These are phyloP conservation scores for Linum tenue DNA, from an alignment of 345 rosid genomes.

Conservation along the genomic window DNA sequence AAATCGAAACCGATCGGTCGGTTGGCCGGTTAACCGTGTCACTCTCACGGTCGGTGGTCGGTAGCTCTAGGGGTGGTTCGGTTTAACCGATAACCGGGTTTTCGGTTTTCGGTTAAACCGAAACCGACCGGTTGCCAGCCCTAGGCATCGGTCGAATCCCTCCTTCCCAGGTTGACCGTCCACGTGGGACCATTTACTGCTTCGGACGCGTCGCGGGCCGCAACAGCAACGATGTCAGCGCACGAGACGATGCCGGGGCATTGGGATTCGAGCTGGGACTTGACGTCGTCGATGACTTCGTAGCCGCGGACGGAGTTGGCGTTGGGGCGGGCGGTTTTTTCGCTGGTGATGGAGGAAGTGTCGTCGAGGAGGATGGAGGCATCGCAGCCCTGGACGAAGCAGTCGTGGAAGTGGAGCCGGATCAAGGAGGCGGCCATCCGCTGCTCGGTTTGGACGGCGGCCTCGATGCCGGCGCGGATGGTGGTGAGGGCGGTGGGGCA, in stretches of 20 bases:
- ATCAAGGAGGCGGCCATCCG: constrained; percentile 47
- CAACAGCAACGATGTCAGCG: constrained; percentile 5
- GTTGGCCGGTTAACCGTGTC: no score
- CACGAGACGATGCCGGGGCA: constrained; percentile 11
- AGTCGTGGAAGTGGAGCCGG: no score
- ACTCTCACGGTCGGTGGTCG: no score
- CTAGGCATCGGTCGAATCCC: neutral
- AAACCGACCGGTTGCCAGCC: no score
- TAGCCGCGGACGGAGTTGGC: neutral
- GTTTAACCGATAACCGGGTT: no score
- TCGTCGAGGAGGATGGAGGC: neutral
- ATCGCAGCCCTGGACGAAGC: constrained; percentile 33
- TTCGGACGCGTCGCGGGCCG: neutral
- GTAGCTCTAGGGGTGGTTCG: no score
- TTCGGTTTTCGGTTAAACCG: no score
- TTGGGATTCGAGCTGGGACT: neutral
- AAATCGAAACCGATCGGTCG: no score
- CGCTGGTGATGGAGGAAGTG: neutral
- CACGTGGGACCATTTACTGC: neutral
- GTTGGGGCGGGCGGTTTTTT: neutral
- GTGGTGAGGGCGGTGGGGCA: constrained; percentile 37
- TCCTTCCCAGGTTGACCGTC: neutral
- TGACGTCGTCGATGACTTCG: neutral
- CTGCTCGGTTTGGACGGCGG: constrained; percentile 26
- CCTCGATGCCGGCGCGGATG: constrained; percentile 29